Base-by-base conservation (phyloP, 345 rosid species). In the Excoecaria cochinchinensis region DNA sequence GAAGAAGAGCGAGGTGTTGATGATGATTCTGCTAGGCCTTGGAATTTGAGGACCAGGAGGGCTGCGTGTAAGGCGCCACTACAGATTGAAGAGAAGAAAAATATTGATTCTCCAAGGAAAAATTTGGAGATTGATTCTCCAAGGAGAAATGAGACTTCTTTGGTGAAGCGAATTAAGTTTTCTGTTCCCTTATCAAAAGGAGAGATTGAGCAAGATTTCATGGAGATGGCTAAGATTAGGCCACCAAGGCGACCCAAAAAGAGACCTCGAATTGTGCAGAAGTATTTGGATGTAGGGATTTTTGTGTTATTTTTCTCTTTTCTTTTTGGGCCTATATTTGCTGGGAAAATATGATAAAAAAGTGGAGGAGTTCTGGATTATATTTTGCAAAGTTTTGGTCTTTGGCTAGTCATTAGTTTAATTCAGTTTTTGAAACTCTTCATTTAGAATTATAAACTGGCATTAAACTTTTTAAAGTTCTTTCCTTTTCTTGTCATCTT, bases 161-260 rank as follows among this genome's bases (percentile, higher is more conserved):
- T 56, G 64, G 61, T 62, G 3, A 73, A 62, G 69, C 63, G 38
- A 53, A 21, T 74, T 67, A 64, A 70, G 68, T 70, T 79, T 40
- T 74, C 78, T 6, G 75, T 79, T 70, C n/a, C 82, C 8, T 38
- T 79, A 17, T 40, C 77, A 1, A 79, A 64, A 64, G 55, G 51
- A 9, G 82, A 79, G 71, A 70, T 79, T 64, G 82, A 79, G 55
- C 75, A 79, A 67, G 82, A 79, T 79, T 79, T 79, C 67, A 53
- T 75, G 55, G 59, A 69, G 78, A 79, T 79, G 64, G 55, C 64
- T 21, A 64, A 75, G 68, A 71, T 69, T 53, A 70, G 78, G 75
- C 82, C 82, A 2, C 76, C 82, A 40, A 69, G 82, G 67, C 70
- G 78, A 25, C 78, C 82, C 0, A 79, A 75, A 75, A 79, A 79